Conservation (phyloP, 75 land plant species). For the Cunninghamia lanceolata region DNA sequence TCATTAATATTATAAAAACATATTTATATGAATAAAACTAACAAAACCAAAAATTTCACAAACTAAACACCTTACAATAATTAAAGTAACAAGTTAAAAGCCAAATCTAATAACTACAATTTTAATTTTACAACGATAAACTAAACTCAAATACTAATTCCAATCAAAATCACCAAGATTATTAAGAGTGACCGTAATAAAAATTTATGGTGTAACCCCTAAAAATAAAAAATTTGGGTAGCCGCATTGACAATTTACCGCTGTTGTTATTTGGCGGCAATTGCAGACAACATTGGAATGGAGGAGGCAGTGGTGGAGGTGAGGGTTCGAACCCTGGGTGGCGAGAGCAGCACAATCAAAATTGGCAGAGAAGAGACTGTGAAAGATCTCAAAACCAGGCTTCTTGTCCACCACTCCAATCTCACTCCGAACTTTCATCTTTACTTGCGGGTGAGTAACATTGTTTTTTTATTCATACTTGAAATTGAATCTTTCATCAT, state of each 20-base stretch:
- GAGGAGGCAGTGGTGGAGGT: constrained; percentile 19
- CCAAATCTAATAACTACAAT: no score
- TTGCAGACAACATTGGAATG: neutral
- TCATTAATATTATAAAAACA: no score
- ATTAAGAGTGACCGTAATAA: no score
- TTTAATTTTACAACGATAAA: no score
- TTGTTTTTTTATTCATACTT: neutral
- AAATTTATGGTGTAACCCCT: no score
- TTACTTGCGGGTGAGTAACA: constrained; percentile 50
- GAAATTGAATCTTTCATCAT: neutral
- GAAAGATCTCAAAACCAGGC: constrained; percentile 43
- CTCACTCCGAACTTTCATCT: constrained; percentile 73
- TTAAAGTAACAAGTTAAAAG: no score
- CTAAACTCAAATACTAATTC: no score
- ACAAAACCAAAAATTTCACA: no score
- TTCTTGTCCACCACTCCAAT: constrained; percentile 33
- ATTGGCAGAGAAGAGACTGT: constrained; percentile 29
- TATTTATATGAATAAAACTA: no score
- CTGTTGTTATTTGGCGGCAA: neutral
- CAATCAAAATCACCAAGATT: no score
- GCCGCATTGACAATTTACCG: neutral
- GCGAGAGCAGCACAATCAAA: constrained; percentile 29
- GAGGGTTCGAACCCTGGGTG: constrained; percentile 53
- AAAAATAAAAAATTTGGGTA: no score
- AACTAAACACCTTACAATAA: no score